Percentiles rank a stretch among this genome's conserved stretches.
phyloP scores from a whole-genome alignment of 2,329 filamentous ascomycete species.

The Aspergillus brasiliensis region DNA sequence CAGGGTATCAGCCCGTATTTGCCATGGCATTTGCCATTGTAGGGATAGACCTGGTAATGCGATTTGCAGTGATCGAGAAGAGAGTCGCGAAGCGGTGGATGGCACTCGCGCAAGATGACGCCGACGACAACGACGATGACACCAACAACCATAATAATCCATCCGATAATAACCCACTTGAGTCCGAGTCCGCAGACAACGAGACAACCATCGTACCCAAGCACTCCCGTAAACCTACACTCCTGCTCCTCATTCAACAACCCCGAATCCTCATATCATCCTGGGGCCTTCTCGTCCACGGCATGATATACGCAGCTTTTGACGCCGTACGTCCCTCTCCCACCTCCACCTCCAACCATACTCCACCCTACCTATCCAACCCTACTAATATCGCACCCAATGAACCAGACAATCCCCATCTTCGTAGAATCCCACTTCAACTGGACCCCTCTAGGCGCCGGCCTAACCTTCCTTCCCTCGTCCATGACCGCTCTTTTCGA shows the following conservation, averaged over 20 bases:
- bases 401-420: conserved; percentile 48
- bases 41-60: conserved; percentile 61
- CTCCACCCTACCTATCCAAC: neutral
- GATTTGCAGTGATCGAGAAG: conserved; percentile 64
- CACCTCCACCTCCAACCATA: conserved; percentile 12
- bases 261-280: conserved; percentile 60
- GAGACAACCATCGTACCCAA: neutral
- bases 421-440: conserved; percentile 57
- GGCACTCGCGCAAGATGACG: conserved; percentile 29
- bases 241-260: conserved; percentile 32
- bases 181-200: neutral
- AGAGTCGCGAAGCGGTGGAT: conserved; percentile 50
- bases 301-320: conserved; percentile 55
- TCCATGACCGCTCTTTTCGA: conserved; percentile 64
- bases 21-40: conserved; percentile 58
- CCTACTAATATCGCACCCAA: neutral
- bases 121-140: conserved; percentile 40
- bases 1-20: conserved; percentile 62
- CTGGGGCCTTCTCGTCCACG: conserved; percentile 55
- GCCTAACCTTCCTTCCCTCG: conserved; percentile 60
- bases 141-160: neutral
- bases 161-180: neutral
- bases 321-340: conserved; percentile 41
- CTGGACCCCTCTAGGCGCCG: conserved; percentile 60
- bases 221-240: neutral